These are phyloP conservation scores for Plasmopara halstedii DNA, from an alignment of 352 stramenopile genomes.

Conservation along the genomic window DNA sequence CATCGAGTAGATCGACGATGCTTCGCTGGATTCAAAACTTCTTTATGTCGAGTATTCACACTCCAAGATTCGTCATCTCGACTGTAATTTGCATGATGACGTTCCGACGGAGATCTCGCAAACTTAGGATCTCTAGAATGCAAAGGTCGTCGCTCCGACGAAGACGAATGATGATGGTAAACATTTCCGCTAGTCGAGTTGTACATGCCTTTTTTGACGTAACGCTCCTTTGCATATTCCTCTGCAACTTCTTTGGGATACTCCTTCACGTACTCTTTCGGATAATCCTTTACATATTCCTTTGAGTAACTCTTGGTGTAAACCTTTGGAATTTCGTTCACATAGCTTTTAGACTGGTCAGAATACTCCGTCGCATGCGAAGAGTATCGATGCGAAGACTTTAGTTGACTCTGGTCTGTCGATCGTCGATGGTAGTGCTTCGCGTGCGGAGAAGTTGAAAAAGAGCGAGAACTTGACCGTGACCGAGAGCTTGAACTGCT, in stretches of 20 bases:
- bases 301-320: constrained; percentile 11
- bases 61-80: constrained; percentile 11
- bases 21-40: constrained; percentile 11
- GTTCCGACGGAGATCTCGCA: constrained; percentile 15
- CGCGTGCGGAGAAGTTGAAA: constrained; percentile 15
- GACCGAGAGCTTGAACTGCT: constrained; percentile 32
- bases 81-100: constrained; percentile 14
- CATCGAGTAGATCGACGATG: constrained; percentile 22
- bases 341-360: constrained; percentile 5
- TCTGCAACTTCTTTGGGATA: constrained; percentile 9
- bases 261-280: constrained; percentile 9
- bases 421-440: constrained; percentile 25
- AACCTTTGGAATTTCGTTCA: constrained; percentile 10
- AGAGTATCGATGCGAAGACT: constrained; percentile 15
- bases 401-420: constrained; percentile 12
- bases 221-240: constrained; percentile 5
- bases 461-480: constrained; percentile 30
- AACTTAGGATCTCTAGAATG: constrained; percentile 13
- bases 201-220: constrained; percentile 2
- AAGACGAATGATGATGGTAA: constrained; percentile 12
- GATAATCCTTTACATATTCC: constrained; percentile 12
- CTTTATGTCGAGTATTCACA: constrained; percentile 11
- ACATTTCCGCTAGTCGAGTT: constrained; percentile 14
- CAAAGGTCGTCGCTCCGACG: constrained; percentile 13
- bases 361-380: constrained; percentile 19